Evolutionary conservation across 352 stramenopile genomes (phyloP), one percentile per base, ranked within the genome.

Genomic region (Globisporangium echinulatum): DNA sequence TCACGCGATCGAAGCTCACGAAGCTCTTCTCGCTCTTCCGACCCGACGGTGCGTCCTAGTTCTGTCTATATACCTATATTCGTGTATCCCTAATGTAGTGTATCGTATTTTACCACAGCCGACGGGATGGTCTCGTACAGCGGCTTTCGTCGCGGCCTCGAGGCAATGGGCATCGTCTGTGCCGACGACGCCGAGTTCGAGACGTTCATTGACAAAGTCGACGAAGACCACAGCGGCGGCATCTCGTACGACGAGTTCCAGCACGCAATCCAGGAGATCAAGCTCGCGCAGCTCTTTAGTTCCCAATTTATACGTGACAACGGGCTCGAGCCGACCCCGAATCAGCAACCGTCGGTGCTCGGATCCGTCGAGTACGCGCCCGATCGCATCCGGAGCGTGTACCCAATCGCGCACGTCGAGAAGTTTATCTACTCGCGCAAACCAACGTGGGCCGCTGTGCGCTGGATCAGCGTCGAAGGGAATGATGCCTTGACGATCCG

Each of bases 161-260:
- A 88, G 44, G 79, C 77, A 6, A 90, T 94, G 77, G 85, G 80
- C 4, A 94, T 94, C 53, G 70, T 74, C 7, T 87, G 72, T 42
- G 74, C 72, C 10, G 68, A 85, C 25, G 71, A 92, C 48, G 69
- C 76, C 0, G 71, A 85, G 53, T 92, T 94, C 47, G 70, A 72
- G 10, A 62, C 66, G 6, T 91, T 96, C 61, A 86, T 94, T 36
- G 50, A 72, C 0, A 86, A 92, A 56, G 72, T 94, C 8, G 85
- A 96, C 60, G 74, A 90, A 55, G 83, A 96, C 54, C 69, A 81
- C 52, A 92, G 87, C 68, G 84, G 84, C 25, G 77, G 81, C 37
- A 95, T 96, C 62, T 85, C 83, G 47, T 92, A 87, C 66, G 72
- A 87, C 25, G 85, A 96, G 56, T 96, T 96, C 68, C 68, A 90